Evolutionary conservation across 345 rosid species (phyloP), one percentile per base, ranked within the genome.

Genomic region (Pistacia atlantica): DNA sequence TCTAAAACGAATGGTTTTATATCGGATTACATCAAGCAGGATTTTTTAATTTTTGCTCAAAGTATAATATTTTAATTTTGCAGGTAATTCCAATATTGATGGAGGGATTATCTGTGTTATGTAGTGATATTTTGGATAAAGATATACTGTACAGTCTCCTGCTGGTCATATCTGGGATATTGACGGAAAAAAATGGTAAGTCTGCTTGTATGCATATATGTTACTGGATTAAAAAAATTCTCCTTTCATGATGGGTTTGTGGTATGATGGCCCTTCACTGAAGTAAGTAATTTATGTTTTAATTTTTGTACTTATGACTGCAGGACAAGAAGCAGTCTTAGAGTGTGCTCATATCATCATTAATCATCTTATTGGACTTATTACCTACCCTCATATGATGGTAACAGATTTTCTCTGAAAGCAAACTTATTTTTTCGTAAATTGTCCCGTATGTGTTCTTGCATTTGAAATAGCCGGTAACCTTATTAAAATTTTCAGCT

Each of bases 141-240:
- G 94, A 91, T 81, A 79, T 83, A 25, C 37, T 91, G 73, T 92
- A 86, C 73, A 82, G 89, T 82, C 90, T 91, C 35, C 86, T 96
- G 77, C 86, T 96, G 71, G 89, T 91, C 65, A 75, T 96, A 75
- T 92, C 99, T 78, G 97, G 95, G 72, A 88, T 89, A 65, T 78
- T 96, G 80, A 96, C 87, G 10, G 91, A 87, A 79, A 86, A 77
- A 81, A 88, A 74, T 69, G 90, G 97, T 93, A 84, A 76, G 86
- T 28, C 58, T 74, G 11, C 52, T 49, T 48, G 20, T 62, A 37
- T 69, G 54, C n/a, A 9, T 10, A 18, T 57, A 33, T 18, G 2
- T 33, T 35, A 33, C 38, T 11, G 56, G 2, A 71, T 38, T 37
- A 8, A 14, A 42, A 20, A 62, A 58, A 18, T 4, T 63, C 16